phyloP scores from a whole-genome alignment of 2,329 filamentous ascomycete species.

The Colletotrichum sp. region DNA sequence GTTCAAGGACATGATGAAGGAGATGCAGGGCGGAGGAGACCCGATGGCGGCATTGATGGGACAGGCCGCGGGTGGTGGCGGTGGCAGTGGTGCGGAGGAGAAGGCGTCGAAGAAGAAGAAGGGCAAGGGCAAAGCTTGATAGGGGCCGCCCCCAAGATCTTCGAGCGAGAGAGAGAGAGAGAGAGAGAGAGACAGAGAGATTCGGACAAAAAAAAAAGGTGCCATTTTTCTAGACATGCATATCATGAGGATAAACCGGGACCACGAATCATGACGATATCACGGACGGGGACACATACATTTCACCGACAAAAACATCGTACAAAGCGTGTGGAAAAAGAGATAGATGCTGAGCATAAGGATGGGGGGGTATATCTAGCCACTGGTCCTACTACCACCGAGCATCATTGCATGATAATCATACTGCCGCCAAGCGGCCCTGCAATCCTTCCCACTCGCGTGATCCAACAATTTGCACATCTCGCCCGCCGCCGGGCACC shows the following conservation, averaged over 20 bases:
- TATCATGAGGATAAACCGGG: background rate
- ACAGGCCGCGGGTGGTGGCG: constrained; percentile 34
- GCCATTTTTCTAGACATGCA: background rate
- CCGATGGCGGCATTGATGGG: constrained; percentile 50
- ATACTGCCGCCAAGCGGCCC: constrained; percentile 40
- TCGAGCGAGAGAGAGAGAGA: background rate
- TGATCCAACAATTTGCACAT: constrained; percentile 58
- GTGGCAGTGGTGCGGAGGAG: constrained; percentile 29
- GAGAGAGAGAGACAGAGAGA: background rate
- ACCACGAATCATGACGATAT: background rate
- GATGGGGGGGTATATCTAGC: constrained; percentile 16
- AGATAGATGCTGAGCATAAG: background rate
- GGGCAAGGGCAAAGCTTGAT: constrained; percentile 47
- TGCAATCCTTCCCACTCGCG: constrained; percentile 62
- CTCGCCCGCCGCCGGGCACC: constrained; percentile 37
- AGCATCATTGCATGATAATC: constrained; percentile 8
- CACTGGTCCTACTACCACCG: constrained; percentile 9
- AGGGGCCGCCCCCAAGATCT: background rate
- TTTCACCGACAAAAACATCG: background rate
- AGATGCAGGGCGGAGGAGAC: constrained; percentile 70
- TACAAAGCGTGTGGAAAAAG: background rate
- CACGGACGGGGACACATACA: background rate
- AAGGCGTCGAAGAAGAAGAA: constrained; percentile 57
- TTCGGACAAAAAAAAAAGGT: background rate
- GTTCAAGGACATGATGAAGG: constrained; percentile 95